Conservation (phyloP, 2,329 filamentous ascomycete genomes). For the Xylariaceae sp. region DNA sequence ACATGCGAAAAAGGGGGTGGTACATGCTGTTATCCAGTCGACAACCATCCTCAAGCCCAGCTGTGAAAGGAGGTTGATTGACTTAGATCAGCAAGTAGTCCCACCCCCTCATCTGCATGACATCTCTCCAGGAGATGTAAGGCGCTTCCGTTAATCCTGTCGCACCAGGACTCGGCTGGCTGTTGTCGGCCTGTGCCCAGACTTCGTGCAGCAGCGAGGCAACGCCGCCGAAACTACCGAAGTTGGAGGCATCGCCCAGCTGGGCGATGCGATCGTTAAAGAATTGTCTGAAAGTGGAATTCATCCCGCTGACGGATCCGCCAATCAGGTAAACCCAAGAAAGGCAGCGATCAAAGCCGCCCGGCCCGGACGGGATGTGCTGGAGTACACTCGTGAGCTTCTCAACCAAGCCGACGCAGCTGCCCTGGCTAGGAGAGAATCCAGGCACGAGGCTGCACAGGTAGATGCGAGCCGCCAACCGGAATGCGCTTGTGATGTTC, state of each 20-base stretch:
- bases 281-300: conserved; percentile 75
- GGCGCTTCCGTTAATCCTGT: conserved; percentile 49
- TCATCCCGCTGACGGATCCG: conserved; percentile 74
- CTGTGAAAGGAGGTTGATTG: conserved; percentile 33
- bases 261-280: conserved; percentile 74
- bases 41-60: conserved; percentile 42
- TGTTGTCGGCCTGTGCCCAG: conserved; percentile 76
- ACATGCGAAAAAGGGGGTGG: conserved; percentile 26
- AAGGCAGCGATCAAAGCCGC: conserved; percentile 86
- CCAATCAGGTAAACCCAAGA: conserved; percentile 92
- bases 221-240: conserved; percentile 86
- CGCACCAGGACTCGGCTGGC: conserved; percentile 42
- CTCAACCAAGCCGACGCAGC: conserved; percentile 75
- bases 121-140: conserved; percentile 90
- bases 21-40: conserved; percentile 3
- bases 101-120: conserved; percentile 90
- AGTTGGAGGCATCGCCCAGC: conserved; percentile 75
- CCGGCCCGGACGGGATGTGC: conserved; percentile 77
- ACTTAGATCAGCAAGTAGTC: conserved; percentile 85
- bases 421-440: conserved; percentile 74
- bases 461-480: conserved; percentile 90
- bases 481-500: conserved; percentile 91
- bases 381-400: conserved; percentile 77
- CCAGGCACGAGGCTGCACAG: conserved; percentile 94
- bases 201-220: conserved; percentile 77